Percentiles rank a stretch among this genome's conserved stretches.
Conservation (phyloP, 306 rosid species). For the Notholithocarpus densiflorus region DNA sequence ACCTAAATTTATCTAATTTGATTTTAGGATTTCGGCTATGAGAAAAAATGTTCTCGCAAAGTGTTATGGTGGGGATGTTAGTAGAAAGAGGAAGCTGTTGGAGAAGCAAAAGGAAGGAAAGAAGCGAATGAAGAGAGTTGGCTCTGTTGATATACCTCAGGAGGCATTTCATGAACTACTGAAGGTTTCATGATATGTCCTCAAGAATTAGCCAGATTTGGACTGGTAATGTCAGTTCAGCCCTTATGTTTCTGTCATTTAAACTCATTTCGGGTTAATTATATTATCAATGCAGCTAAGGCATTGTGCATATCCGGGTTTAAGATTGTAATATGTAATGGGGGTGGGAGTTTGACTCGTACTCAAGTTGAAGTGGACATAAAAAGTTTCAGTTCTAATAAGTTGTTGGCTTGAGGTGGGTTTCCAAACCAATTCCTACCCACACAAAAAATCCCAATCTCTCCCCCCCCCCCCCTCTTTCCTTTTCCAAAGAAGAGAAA, state of each 20-base stretch:
- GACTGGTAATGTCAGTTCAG: background rate
- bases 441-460: background rate
- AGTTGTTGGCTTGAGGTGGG: background rate
- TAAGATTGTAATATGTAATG: background rate
- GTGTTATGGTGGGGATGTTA: slow-evolving; percentile 90
- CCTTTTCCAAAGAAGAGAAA: no score
- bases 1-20: slow-evolving; percentile 14
- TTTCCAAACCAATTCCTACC: background rate
- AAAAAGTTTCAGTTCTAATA: background rate
- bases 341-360: background rate
- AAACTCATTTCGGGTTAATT: background rate
- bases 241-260: background rate
- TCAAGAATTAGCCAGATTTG: background rate
- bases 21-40: slow-evolving; percentile 72
- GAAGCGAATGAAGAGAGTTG: slow-evolving; percentile 94
- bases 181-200: slow-evolving; percentile 60
- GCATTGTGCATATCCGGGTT: background rate
- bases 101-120: slow-evolving; percentile 99
- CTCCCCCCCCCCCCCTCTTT: rapidly evolving
- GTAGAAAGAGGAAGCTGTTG: slow-evolving; percentile 84
- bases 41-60: slow-evolving; percentile 92
- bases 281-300: background rate
- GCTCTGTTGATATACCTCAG: slow-evolving; percentile 92
- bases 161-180: slow-evolving; percentile 91
- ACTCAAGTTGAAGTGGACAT: no score